Evolutionary conservation across 495 filamentous ascomycete genomes (phyloP).

Genomic region (Penicillium diatomitis): DNA sequence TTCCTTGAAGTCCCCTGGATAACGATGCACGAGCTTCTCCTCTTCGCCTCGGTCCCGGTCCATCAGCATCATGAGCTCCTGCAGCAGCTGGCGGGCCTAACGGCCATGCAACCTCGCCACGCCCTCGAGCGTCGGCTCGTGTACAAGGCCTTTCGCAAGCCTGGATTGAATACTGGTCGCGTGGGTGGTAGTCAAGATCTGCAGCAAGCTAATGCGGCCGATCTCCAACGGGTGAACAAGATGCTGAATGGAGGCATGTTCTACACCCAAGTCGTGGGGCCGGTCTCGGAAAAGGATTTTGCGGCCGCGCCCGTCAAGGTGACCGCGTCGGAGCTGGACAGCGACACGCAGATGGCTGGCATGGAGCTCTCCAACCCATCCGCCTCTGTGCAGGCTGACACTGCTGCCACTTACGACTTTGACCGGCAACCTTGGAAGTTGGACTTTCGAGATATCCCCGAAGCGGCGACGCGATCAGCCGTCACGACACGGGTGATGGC

Average conservation of each 20-base stretch:
- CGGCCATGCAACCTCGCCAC: constrained; percentile 55
- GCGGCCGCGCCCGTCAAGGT: constrained; percentile 4
- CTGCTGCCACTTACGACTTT: constrained; percentile 21
- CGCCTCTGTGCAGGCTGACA: background rate
- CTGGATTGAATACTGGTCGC: constrained; percentile 26
- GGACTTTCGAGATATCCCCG: constrained; percentile 46
- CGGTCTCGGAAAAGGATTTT: constrained; percentile 28
- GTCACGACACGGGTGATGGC: constrained; percentile 41
- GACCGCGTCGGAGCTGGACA: constrained; percentile 5
- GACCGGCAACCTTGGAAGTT: constrained; percentile 38
- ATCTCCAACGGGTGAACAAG: constrained; percentile 37
- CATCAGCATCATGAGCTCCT: constrained; percentile 50
- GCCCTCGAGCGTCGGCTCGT: constrained; percentile 53
- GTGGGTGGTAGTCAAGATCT: constrained; percentile 38
- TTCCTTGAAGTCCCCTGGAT: background rate
- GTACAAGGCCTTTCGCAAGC: constrained; percentile 52
- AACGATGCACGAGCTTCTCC: constrained; percentile 38
- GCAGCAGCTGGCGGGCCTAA: constrained; percentile 57
- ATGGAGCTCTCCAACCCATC: constrained; percentile 12
- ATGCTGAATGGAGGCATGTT: constrained; percentile 44
- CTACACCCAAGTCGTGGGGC: constrained; percentile 41
- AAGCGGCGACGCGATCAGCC: constrained; percentile 37
- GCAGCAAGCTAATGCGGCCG: constrained; percentile 26
- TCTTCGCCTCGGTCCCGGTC: constrained; percentile 40
- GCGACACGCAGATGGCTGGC: constrained; percentile 27